These are phyloP conservation scores for Phycomyces blakesleeanus DNA, from an alignment of 192 early-diverging fungal genomes.

Conservation along the genomic window DNA sequence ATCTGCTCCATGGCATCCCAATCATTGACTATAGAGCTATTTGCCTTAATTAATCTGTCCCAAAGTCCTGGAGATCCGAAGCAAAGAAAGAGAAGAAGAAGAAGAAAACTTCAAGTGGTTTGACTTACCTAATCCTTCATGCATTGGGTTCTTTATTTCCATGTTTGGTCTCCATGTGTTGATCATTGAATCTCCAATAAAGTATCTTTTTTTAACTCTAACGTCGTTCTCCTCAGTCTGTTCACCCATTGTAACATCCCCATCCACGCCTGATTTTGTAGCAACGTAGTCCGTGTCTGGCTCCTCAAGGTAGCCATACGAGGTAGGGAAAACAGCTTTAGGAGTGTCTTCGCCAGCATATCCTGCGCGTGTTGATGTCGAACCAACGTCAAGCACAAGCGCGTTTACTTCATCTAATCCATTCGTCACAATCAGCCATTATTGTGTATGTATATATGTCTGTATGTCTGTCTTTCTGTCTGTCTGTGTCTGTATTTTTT, in stretches of 20 bases:
- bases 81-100: no score
- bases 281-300: conserved; percentile 34
- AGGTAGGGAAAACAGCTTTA: conserved; percentile 80
- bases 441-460: background rate
- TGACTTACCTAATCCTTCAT: conserved; percentile 81
- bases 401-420: conserved; percentile 86
- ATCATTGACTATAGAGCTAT: conserved; percentile 77
- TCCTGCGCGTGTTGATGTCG: conserved; percentile 83
- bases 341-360: conserved; percentile 98
- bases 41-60: background rate
- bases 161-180: conserved; percentile 70
- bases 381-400: conserved; percentile 90
- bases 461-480: background rate
- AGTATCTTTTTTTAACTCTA: conserved; percentile 45
- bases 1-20: conserved; percentile 93
- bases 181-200: conserved; percentile 67
- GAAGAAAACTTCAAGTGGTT: no score
- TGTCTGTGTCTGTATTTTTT: background rate
- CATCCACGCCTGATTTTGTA: conserved; percentile 22
- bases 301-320: conserved; percentile 63
- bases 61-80: background rate
- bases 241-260: conserved; percentile 38
- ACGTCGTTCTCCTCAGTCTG: background rate
- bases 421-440: background rate
- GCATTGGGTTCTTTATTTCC: conserved; percentile 80